Evolutionary conservation across 108 stramenopile genomes (phyloP).

Genomic region (Pseudonitzschia delicatissima): DNA sequence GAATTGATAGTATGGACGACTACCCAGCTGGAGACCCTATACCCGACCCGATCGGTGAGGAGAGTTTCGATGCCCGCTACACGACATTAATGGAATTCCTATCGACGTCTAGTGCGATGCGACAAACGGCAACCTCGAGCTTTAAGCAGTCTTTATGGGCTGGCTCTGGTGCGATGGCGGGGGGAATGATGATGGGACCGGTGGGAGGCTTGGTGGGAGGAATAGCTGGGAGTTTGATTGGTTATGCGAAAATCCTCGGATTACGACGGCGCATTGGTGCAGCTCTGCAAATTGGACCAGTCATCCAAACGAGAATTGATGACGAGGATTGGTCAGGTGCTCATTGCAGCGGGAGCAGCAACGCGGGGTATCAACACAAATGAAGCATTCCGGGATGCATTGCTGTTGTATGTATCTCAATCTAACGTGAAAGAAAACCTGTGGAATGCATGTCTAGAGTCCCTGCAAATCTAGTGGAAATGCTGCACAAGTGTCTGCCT

Average conservation of each 20-base stretch:
- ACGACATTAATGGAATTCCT: slow-evolving; percentile 47
- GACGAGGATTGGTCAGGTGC: slow-evolving; percentile 37
- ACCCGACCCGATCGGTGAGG: slow-evolving; percentile 23
- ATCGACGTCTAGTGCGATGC: slow-evolving; percentile 39
- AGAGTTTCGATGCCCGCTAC: slow-evolving; percentile 15
- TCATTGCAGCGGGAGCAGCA: slow-evolving; percentile 46
- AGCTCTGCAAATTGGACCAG: slow-evolving; percentile 31
- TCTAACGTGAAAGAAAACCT: slow-evolving; percentile 41
- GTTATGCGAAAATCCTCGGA: slow-evolving; percentile 43
- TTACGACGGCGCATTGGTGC: slow-evolving; percentile 59
- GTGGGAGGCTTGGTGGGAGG: slow-evolving; percentile 68
- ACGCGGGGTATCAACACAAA: slow-evolving; percentile 23
- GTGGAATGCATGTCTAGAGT: slow-evolving; percentile 51
- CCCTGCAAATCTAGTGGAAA: slow-evolving; percentile 10
- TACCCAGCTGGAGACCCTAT: slow-evolving; percentile 49
- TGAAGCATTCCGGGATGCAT: slow-evolving; percentile 31
- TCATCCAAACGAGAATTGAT: slow-evolving; percentile 34
- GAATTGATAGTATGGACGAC: slow-evolving; percentile 35
- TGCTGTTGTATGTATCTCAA: slow-evolving; percentile 37
- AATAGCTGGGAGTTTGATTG: slow-evolving; percentile 44
- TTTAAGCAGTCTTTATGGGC: slow-evolving; percentile 53
- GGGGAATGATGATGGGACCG: slow-evolving; percentile 52
- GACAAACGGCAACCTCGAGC: slow-evolving; percentile 39
- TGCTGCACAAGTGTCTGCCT: too few species aligned
- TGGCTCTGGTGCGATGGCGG: slow-evolving; percentile 43